Evolutionary conservation across 805 yeast species (phyloP), one percentile per base, ranked within the genome.

Genomic region (Huiozyma sinensis): DNA sequence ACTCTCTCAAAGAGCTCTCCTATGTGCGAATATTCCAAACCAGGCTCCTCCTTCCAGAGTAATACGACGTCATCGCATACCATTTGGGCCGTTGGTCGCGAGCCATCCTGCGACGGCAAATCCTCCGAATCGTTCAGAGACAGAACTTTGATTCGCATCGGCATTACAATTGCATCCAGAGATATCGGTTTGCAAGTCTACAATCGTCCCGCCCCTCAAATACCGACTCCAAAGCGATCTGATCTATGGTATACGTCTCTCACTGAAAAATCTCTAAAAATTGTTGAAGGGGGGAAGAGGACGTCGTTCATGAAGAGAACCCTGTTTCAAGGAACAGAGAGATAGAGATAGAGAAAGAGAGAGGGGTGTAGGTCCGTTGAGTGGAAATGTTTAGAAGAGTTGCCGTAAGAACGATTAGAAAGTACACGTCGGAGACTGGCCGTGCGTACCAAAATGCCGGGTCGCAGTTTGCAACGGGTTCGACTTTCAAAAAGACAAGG

Each of bases 21-120:
- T 7, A 73, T 62, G 1, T 83, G 80, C 17, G 79, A 56, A 8
- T 72, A 64, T 55, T 82, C 88, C 28, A 78, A 72, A 1, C 70
- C 61, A 1, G 85, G 79, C 51, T 82, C 86, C 42, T 71, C 70
- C 50, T 76, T 77, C 90, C 92, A 83, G 7, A 81, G 59, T 6
- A 68, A 65, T 36, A 81, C 72, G n/a, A 82, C 77, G 33, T 71
- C 73, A 43, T 75, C 77, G 31, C 79, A 75, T 8, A 81, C 66
- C 57, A 78, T 77, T 37, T 81, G 65, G 41, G 73, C 77, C 43
- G 71, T 72, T 4, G 87, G 87, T n/a, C 65, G 64, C 4, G 65
- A 40, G 29, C 48, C 50, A 8, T 43, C 39, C 33, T 48, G 41
- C 28, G 42, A 45, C 12, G 46, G 50, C 4, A 36, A 33, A 6